Base-by-base conservation (phyloP, 768 basidiomycete genomes). In the Lactarius indigo region DNA sequence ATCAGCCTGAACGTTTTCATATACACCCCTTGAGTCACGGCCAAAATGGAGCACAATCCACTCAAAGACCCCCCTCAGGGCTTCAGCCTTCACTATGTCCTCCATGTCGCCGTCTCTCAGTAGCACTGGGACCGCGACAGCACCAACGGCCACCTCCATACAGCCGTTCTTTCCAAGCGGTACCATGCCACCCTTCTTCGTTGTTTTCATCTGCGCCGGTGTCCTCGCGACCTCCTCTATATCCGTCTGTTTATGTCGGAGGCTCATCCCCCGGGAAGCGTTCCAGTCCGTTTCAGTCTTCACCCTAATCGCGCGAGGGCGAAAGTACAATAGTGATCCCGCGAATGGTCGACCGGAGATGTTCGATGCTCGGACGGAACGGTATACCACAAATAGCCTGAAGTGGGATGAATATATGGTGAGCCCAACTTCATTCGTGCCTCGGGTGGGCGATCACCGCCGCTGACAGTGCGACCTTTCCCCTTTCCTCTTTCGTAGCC, bases 381-480 rank as follows among this genome's bases (percentile, higher is more conserved):
- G 30, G n/a, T 31, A 35, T 47, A 54, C 52, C 1, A 2, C 23
- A 0, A 50, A 55, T 8, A 37, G 30, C 1, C 4, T 57, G 23
- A 63, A 44, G 54, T 70, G 69, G 70, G 61, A 42, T 33, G 44
- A 56, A 18, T 37, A 59, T 4, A 31, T 57, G 55, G 70, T 69
- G 59, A 35, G 64, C 60, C 1, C n/a, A 13, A 12, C 5, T 10
- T n/a, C 8, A 23, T 23, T 10, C n/a, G 12, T 50, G 18, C 39
- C 39, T 18, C 39, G 17, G 39, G 39, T 41, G 5, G 12, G 30
- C 18, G 6, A 6, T 15, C 47, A 7, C n/a, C 15, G n/a, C 35
- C n/a, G 31, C 20, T 37, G 15, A 2, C 7, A 0, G 13, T 52
- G 26, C 42, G 39, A 17, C 18, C 8, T 31, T 39, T 30, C 30